Evolutionary conservation across 257 asterid species (phyloP).

Genomic region (Penstemon newberryi): DNA sequence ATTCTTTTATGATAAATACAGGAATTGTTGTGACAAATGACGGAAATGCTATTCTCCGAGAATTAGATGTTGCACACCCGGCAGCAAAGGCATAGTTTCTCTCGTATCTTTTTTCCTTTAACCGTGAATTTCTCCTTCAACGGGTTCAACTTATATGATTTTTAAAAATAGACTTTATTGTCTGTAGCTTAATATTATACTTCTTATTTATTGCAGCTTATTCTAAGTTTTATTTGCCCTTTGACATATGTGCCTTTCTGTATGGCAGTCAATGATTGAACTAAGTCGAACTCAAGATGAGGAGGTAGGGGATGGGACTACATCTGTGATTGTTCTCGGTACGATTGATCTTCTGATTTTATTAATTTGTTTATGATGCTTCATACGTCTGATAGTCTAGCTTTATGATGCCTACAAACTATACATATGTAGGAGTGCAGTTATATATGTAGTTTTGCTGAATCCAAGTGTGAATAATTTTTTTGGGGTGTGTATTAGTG

Average conservation of each 20-base stretch:
- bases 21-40: slow-evolving; percentile 97
- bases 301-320: slow-evolving; percentile 99
- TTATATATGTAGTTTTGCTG: not conserved
- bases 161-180: not conserved
- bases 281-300: slow-evolving; percentile 99
- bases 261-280: slow-evolving; percentile 92
- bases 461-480: not conserved
- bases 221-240: slow-evolving; percentile 10
- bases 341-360: slow-evolving; percentile 29
- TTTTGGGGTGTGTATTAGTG: not conserved
- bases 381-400: slow-evolving; percentile 8
- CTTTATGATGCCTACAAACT: slow-evolving; percentile 9
- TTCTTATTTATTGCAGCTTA: not conserved
- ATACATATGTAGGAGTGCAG: not conserved
- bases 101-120: not conserved
- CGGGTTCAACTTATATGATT: slow-evolving; percentile 1
- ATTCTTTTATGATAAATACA: slow-evolving; percentile 31
- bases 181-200: not conserved
- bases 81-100: slow-evolving; percentile 73
- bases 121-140: not conserved
- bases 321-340: slow-evolving; percentile 97
- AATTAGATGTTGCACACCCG: slow-evolving; percentile 92
- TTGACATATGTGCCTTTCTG: slow-evolving; percentile 24
- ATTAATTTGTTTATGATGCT: slow-evolving; percentile 22
- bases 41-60: slow-evolving; percentile 96